Conservation (phyloP, 441 rosid species). For the Pelargonium citronellum region DNA sequence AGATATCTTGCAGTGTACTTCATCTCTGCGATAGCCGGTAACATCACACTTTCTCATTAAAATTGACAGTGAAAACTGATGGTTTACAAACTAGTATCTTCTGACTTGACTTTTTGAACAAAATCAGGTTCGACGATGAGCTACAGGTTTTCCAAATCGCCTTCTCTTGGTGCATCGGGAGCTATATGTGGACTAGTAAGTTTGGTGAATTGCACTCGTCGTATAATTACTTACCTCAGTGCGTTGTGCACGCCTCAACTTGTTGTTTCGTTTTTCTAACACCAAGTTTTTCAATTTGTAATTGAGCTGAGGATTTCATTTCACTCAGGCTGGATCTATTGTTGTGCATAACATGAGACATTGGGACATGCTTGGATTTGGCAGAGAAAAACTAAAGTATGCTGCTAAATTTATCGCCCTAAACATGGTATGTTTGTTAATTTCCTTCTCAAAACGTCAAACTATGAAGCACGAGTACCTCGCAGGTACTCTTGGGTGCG, state of each 20-base stretch:
- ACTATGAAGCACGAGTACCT: too few species aligned
- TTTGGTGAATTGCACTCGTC: too few species aligned
- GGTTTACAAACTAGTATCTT: background rate
- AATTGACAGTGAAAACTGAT: conserved; percentile 17
- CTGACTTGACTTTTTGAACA: conserved; percentile 30
- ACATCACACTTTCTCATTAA: conserved; percentile 25
- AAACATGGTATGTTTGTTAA: conserved; percentile 51
- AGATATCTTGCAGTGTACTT: conserved; percentile 70
- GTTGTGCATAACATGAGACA: conserved; percentile 65
- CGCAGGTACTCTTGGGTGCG: too few species aligned
- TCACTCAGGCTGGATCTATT: conserved; percentile 60
- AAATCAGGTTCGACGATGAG: conserved; percentile 71
- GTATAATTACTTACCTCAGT: too few species aligned
- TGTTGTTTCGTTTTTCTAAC: too few species aligned
- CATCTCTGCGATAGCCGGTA: conserved; percentile 79
- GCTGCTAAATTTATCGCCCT: conserved; percentile 57
- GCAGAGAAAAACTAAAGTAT: conserved; percentile 57
- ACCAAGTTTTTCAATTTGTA: conserved; percentile 15
- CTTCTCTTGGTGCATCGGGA: conserved; percentile 90
- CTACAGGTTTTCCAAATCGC: conserved; percentile 56
- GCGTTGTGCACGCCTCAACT: too few species aligned
- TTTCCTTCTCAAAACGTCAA: too few species aligned
- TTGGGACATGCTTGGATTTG: conserved; percentile 48
- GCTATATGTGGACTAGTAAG: conserved; percentile 78
- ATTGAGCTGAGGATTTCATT: conserved; percentile 4